phyloP scores from a whole-genome alignment of 2,329 filamentous ascomycete genomes.

The Alternaria incomplexa region DNA sequence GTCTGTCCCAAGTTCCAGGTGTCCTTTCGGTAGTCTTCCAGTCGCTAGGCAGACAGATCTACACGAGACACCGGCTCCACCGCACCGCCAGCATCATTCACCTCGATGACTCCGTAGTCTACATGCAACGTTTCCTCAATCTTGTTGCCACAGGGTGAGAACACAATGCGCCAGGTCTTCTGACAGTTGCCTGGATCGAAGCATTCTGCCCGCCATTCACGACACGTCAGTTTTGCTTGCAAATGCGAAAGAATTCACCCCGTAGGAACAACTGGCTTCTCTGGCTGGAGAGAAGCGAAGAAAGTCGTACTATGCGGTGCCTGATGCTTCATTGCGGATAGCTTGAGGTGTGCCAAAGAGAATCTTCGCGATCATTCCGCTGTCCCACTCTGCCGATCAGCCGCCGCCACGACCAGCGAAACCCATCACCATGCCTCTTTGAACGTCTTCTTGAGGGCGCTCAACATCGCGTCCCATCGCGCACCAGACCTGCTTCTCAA shows the following conservation, averaged over 20 bases:
- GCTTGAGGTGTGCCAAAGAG: not conserved
- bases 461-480: not conserved
- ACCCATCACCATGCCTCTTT: not conserved
- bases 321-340: not conserved
- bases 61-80: slow-evolving; percentile 1
- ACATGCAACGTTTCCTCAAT: slow-evolving; percentile 10
- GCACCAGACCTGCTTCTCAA: not conserved
- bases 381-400: not conserved
- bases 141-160: not conserved
- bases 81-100: not conserved
- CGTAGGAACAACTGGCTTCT: not conserved
- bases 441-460: not conserved
- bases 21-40: slow-evolving; percentile 6
- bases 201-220: not conserved
- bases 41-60: slow-evolving; percentile 1
- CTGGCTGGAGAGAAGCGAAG: too few relatives aligned
- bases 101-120: slow-evolving; percentile 5
- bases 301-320: too few relatives aligned
- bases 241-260: not conserved
- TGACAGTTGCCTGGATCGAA: not conserved
- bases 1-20: slow-evolving; percentile 5
- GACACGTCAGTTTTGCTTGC: too few relatives aligned
- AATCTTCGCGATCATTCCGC: not conserved
- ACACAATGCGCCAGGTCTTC: not conserved
- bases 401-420: not conserved